Conservation (phyloP, 768 basidiomycete species). For the Leccinum pellstonianum region DNA sequence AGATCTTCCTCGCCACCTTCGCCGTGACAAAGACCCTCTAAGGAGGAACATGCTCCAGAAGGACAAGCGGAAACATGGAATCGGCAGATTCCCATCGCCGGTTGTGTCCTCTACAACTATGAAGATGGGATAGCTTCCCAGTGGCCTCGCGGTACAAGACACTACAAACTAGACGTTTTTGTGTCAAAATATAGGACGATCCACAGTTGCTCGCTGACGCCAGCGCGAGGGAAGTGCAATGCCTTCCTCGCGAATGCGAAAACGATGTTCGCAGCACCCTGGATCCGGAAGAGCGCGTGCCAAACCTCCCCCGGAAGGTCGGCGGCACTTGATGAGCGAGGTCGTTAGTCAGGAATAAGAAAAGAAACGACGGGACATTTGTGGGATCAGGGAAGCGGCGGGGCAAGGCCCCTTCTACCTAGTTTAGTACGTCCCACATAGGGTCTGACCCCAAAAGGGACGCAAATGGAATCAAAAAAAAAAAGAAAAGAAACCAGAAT, state of each 20-base stretch:
- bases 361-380: too few species aligned
- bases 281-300: conserved; percentile 26
- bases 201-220: conserved; percentile 26
- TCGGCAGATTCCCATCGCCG: not conserved
- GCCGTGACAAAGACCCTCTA: conserved; percentile 14
- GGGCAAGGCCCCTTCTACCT: too few species aligned
- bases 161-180: conserved; percentile 40
- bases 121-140: conserved; percentile 61
- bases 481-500: conserved; percentile 1
- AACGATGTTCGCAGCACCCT: conserved; percentile 40
- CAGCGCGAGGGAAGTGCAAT: not conserved
- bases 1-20: conserved; percentile 43
- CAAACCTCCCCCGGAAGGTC: conserved; percentile 30
- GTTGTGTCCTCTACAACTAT: not conserved
- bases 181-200: conserved; percentile 25
- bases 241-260: conserved; percentile 39
- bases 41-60: not conserved
- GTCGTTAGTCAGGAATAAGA: conserved; percentile 17
- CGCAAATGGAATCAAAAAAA: too few species aligned
- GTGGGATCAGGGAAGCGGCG: too few species aligned
- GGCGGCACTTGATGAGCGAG: conserved; percentile 2
- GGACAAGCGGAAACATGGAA: not conserved
- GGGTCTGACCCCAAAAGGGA: too few species aligned
- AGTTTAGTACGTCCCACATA: too few species aligned
- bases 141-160: conserved; percentile 51